Base-by-base conservation (phyloP, 1,284 basidiomycete species). In the Ganoderma meredithae region DNA sequence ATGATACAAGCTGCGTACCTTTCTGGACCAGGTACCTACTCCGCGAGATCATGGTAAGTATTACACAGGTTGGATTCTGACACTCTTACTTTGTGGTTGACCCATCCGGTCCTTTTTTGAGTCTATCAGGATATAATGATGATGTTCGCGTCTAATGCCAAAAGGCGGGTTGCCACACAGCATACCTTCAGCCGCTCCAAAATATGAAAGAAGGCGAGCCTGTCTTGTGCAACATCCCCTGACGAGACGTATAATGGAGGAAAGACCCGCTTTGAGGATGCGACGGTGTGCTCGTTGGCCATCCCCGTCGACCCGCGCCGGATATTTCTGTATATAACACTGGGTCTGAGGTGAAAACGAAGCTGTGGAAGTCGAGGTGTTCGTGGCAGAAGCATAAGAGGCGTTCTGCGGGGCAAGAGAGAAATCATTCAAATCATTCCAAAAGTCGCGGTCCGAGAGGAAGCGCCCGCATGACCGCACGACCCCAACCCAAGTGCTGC, bases 21-120 rank as follows among this genome's bases (percentile, higher is more conserved):
- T 81, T 96, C 95, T 4, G 94, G 85, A 71, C 87, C 84, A 31
- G 89, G 86, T 33, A 96, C 88, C 95, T 96, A 76, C 64, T 71
- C 55, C 52, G 55, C 58, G 31, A 19, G 22, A 15, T 39, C 22
- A 13, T 17, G 9, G n/a, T 70, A 22, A 71, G 65, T 41, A 60
- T 22, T 3, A 39, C 44, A 4, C 25, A 27, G 15, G 36, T 49
- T 47, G 44, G 61, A 67, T 36, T 60, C 62, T 56, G 72, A 60
- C 22, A 4, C 1, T 15, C 85, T 76, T 76, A 94, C 95, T 58
- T 92, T 87, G 75, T 95, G 86, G 71, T 96, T 87, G 33, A 96
- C 87, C 96, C 96, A 98, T 70, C 96, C 96, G 0, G 95, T 97
- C n/a, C 96, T 85, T 79, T 96, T 97, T 78, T 97, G 95, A 0